Evolutionary conservation across 257 asterid species (phyloP), one percentile per base, ranked within the genome.

Genomic region (Solanum dulcamara): DNA sequence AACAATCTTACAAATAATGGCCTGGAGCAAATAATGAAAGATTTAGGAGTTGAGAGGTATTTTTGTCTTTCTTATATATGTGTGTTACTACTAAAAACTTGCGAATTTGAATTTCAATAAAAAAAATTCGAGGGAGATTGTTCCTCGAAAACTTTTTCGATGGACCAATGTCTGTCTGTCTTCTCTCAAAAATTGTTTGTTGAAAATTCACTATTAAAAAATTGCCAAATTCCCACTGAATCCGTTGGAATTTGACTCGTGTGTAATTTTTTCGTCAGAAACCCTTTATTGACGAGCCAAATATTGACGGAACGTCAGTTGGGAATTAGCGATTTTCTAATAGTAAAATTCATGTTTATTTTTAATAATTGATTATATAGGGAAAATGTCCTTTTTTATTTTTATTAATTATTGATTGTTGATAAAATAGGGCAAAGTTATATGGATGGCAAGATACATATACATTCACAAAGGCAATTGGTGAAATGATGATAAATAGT

Each of bases 401-500:
- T 11, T 50, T 0, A 13, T 1, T 67, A 89, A 1, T 17, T 68
- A 9, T 18, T 67, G 6, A 4, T 67, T 10, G 26, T 68, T 35
- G 15, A 70, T 70, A 18, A 35, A 17, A 68, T 68, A 68, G 96
- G 81, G 92, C 94, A 9, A 57, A 79, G 7, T 3, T 33, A 3
- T 87, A 40, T 28, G 96, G 96, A 82, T 90, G 91, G 92, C 84
- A 82, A 26, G 89, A 87, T 53, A 60, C 92, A 26, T 92, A 92
- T 71, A 89, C 89, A 7, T 40, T 92, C 67, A 87, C 93, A 4
- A 92, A 92, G 64, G 93, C 90, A 1, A 90, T 91, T 90, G 94
- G 90, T 0, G 95, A 92, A 85, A 92, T 92, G 94, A 44, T 82
- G 17, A 64, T 92, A 20, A 80, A 90, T 86, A 92, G 87, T 83